Base-by-base conservation (phyloP, 331 rosid species). In the Malus hybrid region DNA sequence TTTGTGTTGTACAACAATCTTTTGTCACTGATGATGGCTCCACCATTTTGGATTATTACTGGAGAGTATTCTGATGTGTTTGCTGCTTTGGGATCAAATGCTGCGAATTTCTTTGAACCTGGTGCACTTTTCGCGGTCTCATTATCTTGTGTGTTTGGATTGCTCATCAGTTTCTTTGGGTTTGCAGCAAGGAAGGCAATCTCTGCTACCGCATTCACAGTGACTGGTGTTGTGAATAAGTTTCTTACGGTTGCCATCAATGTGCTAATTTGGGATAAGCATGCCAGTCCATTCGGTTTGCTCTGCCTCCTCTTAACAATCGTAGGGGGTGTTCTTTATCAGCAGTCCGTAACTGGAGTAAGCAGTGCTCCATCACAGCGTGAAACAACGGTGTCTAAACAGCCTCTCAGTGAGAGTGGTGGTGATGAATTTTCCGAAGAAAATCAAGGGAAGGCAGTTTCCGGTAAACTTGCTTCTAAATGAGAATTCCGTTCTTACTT, bases 151-250 rank as follows among this genome's bases (percentile, higher is more conserved):
- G 82, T 94, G 28, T 92, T 92, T 73, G 99, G 99, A 39, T 80
- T 94, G 86, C 92, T 88, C 56, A 94, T 94, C 42, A 94, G 99
- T 61, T 94, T 94, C 90, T 94, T 90, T 65, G 97, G 98, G 31
- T 93, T 93, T 75, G 98, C 97, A 3, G 95, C 97, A 2, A 82
- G 98, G 50, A 93, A 89, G 85, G 97, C 98, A 0, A 79, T 93
- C 65, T 91, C 98, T 14, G 96, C 98, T 0, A 93, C 98, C 0
- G 97, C 98, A 3, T 93, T 93, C 62, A 93, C 98, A 0, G 98
- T 91, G 29, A 91, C 98, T 24, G 98, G 98, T 9, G 98, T 93
- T 59, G 98, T 93, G 36, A 93, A 93, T 39, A 93, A 93, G 92
- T 93, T 93, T 74, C 88, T 93, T 14, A 93, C 98, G 0, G 97